Evolutionary conservation across 192 early-diverging fungal species (phyloP), one percentile per base, ranked within the genome.

Genomic region (Podila epigama): DNA sequence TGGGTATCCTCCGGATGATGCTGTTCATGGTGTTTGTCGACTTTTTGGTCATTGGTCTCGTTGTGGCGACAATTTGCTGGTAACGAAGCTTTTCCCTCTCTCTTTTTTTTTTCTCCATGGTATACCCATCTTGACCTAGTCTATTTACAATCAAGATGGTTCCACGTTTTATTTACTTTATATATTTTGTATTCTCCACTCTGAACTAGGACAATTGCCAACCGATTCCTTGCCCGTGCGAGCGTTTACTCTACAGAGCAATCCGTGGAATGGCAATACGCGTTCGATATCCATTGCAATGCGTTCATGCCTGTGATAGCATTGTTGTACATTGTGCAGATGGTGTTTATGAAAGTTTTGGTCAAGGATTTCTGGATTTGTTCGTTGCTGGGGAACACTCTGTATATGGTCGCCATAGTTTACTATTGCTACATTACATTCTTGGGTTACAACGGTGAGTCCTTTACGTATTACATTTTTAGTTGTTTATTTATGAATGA

Each of bases 251-350:
- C 93, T 7, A 87, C 88, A 8, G 92, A 94, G 41, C 96, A 97
- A 70, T 86, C 80, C 51, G 95, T 97, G 22, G 97, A 98, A 82
- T 98, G 96, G 96, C 90, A 91, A 42, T 98, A 98, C 71, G 92
- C 91, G 42, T 96, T 97, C 68, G 97, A 98, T 80, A 94, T 98
- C 13, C 97, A 98, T 66, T 97, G 95, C 84, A 98, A 98, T 77
- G 82, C 95, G 27, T 98, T 97, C 71, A 95, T 97, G 69, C 92
- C 93, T 22, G 86, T 95, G 58, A 97, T 93, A 62, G 83, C 93
- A 51, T 75, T 94, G 15, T 86, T 95, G 16, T 97, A 98, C 59
- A 90, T 96, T 15, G 78, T 96, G 69, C 96, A 97, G 81, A 93
- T 98, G 60, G 95, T 96, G 72, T 93, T 98, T 63, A 86, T 97